Base-by-base conservation (phyloP, 1,284 basidiomycete species). In the Ustanciosporium gigantosporum region DNA sequence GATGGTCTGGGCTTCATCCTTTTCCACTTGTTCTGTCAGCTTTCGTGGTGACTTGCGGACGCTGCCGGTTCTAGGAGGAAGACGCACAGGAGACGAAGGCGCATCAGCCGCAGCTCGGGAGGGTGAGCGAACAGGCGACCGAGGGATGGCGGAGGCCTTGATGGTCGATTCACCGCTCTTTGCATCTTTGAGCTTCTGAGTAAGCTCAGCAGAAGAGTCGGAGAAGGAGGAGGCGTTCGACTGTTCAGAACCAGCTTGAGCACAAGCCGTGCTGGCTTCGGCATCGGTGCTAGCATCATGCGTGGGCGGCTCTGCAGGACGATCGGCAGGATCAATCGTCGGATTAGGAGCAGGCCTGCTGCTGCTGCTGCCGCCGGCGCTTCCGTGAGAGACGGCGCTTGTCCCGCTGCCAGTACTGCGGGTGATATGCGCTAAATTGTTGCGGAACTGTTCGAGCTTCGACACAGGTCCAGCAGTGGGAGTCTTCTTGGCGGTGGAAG, bases 371-470 rank as follows among this genome's bases (percentile, higher is more conserved):
- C 9, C 8, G 32, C 15, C 20, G 15, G 32, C 8, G 20, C 9
- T 34, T 8, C 15, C 15, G 20, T 45, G 35, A 20, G 49, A 46
- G 3, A 38, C 36, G 25, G 51, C 34, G 14, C 48, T 51, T 13
- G 53, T 38, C 7, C 49, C 53, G 27, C 60, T 57, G 6, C 50
- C 55, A 2, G 45, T 49, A 41, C 48, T 58, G 8, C 60, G 42
- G 20, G 53, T 49, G 15, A 64, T 55, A 20, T 57, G 53, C 36
- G 60, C 60, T 2, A 64, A 41, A 25, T 53, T 64, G 60, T 41
- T 64, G 41, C 60, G 53, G 37, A 64, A 58, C 20, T 57, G 53
- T 36, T 64, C 60, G 16, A 64, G 50, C 41, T 64, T 64, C 19
- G 60, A 64, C 4, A 46, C 60, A 17, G 46, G 60, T 34, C 60